Base-by-base conservation (phyloP, 352 stramenopile species). In the Phytophthora foliorum region DNA sequence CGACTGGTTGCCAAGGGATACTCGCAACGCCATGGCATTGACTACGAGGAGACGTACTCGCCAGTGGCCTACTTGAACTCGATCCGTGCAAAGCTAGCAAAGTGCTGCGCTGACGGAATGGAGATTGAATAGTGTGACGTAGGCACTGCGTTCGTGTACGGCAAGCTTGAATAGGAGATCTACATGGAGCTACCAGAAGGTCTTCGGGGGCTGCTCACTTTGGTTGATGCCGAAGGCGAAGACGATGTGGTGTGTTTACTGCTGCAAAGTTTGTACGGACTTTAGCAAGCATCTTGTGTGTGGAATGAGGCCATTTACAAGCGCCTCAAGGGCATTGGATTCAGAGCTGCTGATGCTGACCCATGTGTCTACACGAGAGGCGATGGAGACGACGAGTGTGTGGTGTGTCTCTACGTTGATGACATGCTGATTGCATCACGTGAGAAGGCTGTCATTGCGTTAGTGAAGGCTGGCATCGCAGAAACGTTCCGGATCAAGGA, bases 401-500 rank as follows among this genome's bases (percentile, higher is more conserved):
- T 38, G 8, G 9, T 6, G 25, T 29, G 6, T 9, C 17, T 54
- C 2, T 54, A 50, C 42, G 42, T 50, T 13, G 45, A 39, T 14
- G 22, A 61, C 39, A 61, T 61, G 53, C 53, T 41, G n/a, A 42
- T 61, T 21, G 53, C 22, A 29, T 51, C 53, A 19, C 39, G 53
- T 49, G 53, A 50, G 6, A 50, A 34, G 29, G 44, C 24, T 13
- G 14, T 51, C 22, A 61, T 61, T n/a, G 21, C 38, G 21, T 38
- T 24, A 31, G 54, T 61, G 14, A 51, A 61, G 45, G 54, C 41
- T 44, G 39, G 16, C 1, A 52, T 61, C 17, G 54, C 54, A 14
- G 45, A 61, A 38, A 29, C 2, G 36, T 60, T 60, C 53, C 39
- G 42, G 36, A 60, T 60, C 53, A 60, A 51, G 22, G 36, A 60